Percentiles rank a stretch among this genome's conserved stretches.
Conservation (phyloP, 352 stramenopile genomes). For the Pythium aquatile region DNA sequence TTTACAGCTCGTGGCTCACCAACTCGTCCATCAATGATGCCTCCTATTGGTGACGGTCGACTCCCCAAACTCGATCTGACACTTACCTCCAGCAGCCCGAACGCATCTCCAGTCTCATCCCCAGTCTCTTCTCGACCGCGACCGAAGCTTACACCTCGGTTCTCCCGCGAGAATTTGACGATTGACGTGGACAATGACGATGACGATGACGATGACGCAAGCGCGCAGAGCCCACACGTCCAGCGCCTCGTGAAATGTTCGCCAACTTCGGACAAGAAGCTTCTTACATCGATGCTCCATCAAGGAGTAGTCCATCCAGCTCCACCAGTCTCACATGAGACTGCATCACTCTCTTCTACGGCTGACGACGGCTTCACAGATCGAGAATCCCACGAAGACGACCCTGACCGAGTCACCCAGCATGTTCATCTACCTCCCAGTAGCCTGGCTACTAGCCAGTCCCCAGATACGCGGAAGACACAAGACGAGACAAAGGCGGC, state of each 20-base stretch:
- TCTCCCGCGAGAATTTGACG: constrained; percentile 5
- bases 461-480: not conserved
- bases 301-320: constrained; percentile 14
- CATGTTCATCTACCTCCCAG: not conserved
- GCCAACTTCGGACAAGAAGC: constrained; percentile 9
- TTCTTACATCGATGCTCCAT: not conserved
- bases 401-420: not conserved
- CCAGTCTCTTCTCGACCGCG: not conserved
- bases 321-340: not conserved
- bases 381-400: not conserved
- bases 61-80: constrained; percentile 13
- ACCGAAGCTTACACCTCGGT: constrained; percentile 7
- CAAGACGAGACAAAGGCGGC: constrained; percentile 21
- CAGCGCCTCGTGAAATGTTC: constrained; percentile 3
- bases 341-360: not conserved
- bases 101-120: not conserved
- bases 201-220: not conserved
- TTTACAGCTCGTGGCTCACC: not conserved
- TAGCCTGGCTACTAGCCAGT: not conserved
- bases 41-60: not conserved
- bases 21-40: not conserved
- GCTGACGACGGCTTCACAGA: not conserved
- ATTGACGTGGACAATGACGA: not conserved
- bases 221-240: not conserved
- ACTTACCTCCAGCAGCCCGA: not conserved